A percentile compares a stretch with the other conserved stretches of the same genome.
These are phyloP conservation scores for Diaporthe sp. DNA, from an alignment of 2,329 filamentous ascomycete species.

Conservation along the genomic window DNA sequence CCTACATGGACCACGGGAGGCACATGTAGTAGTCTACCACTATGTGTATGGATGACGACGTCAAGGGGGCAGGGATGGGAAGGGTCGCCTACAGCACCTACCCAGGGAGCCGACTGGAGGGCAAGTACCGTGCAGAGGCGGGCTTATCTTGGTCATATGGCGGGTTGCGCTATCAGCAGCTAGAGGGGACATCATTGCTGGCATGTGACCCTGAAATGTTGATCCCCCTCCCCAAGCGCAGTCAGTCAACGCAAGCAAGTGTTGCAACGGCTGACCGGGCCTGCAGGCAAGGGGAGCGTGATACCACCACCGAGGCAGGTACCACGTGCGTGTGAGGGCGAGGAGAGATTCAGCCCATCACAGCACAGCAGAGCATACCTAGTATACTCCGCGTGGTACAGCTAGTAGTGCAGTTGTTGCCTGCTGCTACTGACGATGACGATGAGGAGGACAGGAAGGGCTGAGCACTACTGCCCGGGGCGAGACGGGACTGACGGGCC, in stretches of 20 bases:
- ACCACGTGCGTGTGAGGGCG: slow-evolving; percentile 3
- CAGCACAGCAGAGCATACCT: not conserved
- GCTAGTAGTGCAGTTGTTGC: not conserved
- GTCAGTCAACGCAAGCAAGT: not conserved
- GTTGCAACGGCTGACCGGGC: slow-evolving; percentile 1
- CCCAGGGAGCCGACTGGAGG: not conserved
- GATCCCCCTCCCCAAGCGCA: slow-evolving; percentile 4
- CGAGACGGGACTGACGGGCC: not conserved
- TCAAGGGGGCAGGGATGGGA: slow-evolving; percentile 20
- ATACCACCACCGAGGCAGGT: not conserved
- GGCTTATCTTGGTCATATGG: slow-evolving; percentile 27
- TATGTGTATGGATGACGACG: slow-evolving; percentile 30
- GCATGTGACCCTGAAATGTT: slow-evolving; percentile 15
- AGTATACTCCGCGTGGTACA: no score
- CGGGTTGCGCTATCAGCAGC: slow-evolving; percentile 13
- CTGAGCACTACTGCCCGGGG: not conserved
- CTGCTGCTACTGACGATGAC: not conserved
- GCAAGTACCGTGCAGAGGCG: slow-evolving; percentile 5
- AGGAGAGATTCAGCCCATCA: not conserved
- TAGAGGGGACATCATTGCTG: not conserved
- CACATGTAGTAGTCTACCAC: slow-evolving; percentile 21
- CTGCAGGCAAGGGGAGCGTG: slow-evolving; percentile 8
- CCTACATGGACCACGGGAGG: slow-evolving; percentile 3
- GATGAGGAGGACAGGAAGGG: not conserved
- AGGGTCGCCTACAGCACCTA: not conserved